Base-by-base conservation (phyloP, 73 alveolate species). In the Strombidium stylifer region DNA sequence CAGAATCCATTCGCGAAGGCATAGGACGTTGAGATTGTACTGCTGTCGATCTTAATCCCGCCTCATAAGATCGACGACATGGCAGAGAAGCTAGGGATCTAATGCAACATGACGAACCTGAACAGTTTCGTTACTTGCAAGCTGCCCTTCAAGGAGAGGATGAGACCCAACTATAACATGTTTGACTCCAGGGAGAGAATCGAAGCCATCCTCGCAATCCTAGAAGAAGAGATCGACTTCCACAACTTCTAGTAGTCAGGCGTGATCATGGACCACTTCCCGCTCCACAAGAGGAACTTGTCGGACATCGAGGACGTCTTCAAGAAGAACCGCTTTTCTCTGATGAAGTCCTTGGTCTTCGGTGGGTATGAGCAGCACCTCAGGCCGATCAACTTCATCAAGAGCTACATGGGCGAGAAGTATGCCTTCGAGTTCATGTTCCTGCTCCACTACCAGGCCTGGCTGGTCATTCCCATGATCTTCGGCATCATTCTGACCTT, bases 391-490 rank as follows among this genome's bases (percentile, higher is more conserved):
- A 54, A 67, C 48, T 67, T 51, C 31, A 67, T 67, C 21, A 56
- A 69, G 4, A 31, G 46, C 24, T 73, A 73, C 34, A 61, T 34
- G 32, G 86, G 86, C 11, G 86, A 73, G 36, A 73, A 73, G 32
- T 35, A 42, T 18, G 86, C 73, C 7, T 56, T 60, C 26, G 60
- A 73, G 19, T 73, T 73, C 31, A 54, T 44, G 14, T 73, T 44
- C 34, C 67, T 48, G 2, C 2, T 48, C 18, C 50, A 34, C 41
- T 62, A 61, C 58, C 45, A 71, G 42, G 58, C 85, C n/a, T 90
- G 97, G 97, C 50, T 86, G 32, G 44, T 85, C 10, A 54, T 69
- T 36, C 95, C 96, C 14, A 87, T 93, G 0, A 10, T 82, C 6
- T 40, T 78, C 48, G 96, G 97, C 0, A 47, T 86, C 30, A 54